phyloP scores from a whole-genome alignment of 2,329 filamentous ascomycete genomes.

The Alternaria gansuensis region DNA sequence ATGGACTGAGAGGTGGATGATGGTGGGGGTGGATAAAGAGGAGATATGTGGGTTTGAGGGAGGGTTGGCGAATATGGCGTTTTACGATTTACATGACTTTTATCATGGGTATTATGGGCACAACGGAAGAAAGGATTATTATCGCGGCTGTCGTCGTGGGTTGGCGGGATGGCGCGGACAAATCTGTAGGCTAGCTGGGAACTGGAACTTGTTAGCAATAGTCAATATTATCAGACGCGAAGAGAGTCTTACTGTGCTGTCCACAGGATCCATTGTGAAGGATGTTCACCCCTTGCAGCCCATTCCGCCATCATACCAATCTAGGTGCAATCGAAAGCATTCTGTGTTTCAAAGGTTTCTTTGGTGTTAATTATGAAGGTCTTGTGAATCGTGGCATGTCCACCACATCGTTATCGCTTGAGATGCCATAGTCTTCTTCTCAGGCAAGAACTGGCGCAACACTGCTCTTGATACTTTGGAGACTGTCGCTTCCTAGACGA shows the following conservation, averaged over 20 bases:
- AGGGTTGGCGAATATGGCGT: slow-evolving; percentile 3
- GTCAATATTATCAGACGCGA: neutral
- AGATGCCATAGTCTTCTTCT: too few species aligned
- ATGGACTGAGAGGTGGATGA: slow-evolving; percentile 3
- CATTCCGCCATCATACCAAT: neutral
- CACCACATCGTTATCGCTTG: too few species aligned
- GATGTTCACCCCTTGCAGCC: neutral
- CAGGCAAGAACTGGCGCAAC: too few species aligned
- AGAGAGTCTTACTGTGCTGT: neutral
- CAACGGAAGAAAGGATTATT: neutral
- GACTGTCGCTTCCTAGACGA: too few species aligned
- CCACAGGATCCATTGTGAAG: neutral
- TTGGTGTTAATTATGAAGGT: too few species aligned
- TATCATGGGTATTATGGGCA: neutral
- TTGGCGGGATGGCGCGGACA: neutral
- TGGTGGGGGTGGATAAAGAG: neutral
- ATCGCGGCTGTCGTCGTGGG: neutral
- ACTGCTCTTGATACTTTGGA: too few species aligned
- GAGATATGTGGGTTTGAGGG: neutral
- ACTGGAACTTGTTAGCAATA: slow-evolving; percentile 6
- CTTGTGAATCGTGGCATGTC: too few species aligned
- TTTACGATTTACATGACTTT: slow-evolving; percentile 13
- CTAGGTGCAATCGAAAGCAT: neutral
- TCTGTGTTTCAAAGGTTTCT: too few species aligned
- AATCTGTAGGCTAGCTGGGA: neutral